Evolutionary conservation across 2,329 filamentous ascomycete genomes (phyloP).

Genomic region (Cercospora sp.): DNA sequence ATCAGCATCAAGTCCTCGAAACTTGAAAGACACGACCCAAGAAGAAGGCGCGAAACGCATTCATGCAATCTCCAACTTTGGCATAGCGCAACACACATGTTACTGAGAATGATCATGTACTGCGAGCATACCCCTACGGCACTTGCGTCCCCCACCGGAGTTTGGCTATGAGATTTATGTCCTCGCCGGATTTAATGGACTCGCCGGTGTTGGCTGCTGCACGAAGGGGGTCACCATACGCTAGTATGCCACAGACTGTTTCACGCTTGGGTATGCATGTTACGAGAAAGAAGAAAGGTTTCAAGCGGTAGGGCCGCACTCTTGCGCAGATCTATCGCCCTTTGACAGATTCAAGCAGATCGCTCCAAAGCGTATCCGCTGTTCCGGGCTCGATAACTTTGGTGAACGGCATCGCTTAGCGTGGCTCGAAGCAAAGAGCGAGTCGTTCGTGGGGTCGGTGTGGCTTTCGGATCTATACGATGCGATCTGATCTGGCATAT

Average conservation of each 20-base stretch:
- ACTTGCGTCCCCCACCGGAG: not conserved
- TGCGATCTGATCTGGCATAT: not conserved
- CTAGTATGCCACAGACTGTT: not conserved
- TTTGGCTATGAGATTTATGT: not conserved
- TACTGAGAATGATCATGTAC: not conserved
- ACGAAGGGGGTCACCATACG: not conserved
- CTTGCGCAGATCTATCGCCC: not conserved
- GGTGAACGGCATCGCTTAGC: not conserved
- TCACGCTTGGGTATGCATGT: not conserved
- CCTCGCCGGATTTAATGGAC: not conserved
- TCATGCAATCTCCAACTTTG: not conserved
- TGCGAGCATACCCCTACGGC: not conserved
- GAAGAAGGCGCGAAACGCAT: not conserved
- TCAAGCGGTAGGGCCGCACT: not conserved
- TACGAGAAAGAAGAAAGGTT: not conserved
- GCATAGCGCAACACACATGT: not conserved
- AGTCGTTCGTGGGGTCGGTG: not conserved
- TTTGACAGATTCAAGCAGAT: not conserved
- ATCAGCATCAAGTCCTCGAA: not conserved
- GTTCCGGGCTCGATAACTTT: not conserved
- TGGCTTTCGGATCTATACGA: not conserved
- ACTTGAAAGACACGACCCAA: not conserved
- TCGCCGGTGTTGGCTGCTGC: not conserved
- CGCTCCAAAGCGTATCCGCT: not conserved
- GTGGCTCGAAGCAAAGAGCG: not conserved